Conservation (phyloP, 106 monocot species). For the Narthecium ossifragum region DNA sequence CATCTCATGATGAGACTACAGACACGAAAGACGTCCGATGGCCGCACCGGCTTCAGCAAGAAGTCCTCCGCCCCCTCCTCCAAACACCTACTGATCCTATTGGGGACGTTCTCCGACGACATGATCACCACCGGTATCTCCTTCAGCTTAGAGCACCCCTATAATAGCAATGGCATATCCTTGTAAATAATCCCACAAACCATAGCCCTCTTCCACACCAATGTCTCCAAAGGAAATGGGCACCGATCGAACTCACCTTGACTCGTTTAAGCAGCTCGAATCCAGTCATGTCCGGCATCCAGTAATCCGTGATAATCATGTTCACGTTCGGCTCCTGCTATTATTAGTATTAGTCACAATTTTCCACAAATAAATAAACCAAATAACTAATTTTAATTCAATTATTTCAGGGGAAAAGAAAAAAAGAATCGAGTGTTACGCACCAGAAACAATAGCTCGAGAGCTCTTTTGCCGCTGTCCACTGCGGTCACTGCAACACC, state of each 20-base stretch:
- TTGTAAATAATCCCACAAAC: not conserved
- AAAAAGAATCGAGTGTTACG: not conserved
- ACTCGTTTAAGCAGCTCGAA: constrained; percentile 75
- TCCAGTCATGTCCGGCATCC: constrained; percentile 98
- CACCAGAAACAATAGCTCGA: constrained; percentile 62
- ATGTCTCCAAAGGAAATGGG: not conserved
- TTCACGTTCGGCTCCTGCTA: constrained; percentile 49
- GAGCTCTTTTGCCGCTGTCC: constrained; percentile 65
- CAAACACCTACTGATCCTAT: constrained; percentile 62
- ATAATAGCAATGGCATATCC: not conserved
- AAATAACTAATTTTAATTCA: not conserved
- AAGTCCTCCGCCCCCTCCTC: constrained; percentile 71
- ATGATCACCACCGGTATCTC: constrained; percentile 81
- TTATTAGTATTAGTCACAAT: no score
- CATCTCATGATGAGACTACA: constrained; percentile 33
- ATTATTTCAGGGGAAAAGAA: not conserved
- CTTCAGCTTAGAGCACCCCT: constrained; percentile 55
- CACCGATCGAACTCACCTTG: constrained; percentile 32
- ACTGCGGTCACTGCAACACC: constrained; percentile 55
- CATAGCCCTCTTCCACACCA: not conserved
- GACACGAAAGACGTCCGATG: constrained; percentile 46
- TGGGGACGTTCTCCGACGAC: constrained; percentile 73
- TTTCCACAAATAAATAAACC: not conserved
- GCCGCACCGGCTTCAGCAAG: constrained; percentile 58
- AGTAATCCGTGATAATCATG: constrained; percentile 92